Percentiles rank a stretch among this genome's conserved stretches.
These are phyloP conservation scores for Fusarium pseudonygamai DNA, from an alignment of 2,329 filamentous ascomycete species.

Conservation along the genomic window DNA sequence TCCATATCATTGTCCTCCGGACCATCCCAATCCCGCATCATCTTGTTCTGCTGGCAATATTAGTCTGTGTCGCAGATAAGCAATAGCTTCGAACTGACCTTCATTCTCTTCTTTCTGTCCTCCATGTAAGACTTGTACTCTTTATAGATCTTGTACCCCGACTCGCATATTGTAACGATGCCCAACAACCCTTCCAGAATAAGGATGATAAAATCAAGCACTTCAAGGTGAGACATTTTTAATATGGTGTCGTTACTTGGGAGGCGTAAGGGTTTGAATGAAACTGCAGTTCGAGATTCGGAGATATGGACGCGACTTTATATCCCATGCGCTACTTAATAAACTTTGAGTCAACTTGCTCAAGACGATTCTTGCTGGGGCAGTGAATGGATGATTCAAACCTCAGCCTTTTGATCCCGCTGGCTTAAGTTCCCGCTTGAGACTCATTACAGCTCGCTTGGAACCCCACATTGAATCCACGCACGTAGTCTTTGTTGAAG, in stretches of 20 bases:
- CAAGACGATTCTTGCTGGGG: fast-evolving
- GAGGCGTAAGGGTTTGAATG: not conserved
- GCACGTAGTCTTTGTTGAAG: not conserved
- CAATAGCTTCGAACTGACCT: not conserved
- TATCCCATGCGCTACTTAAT: not conserved
- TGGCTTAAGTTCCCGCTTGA: fast-evolving
- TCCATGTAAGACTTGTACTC: not conserved
- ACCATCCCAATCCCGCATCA: not conserved
- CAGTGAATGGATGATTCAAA: not conserved
- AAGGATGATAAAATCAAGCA: not conserved
- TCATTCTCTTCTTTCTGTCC: not conserved
- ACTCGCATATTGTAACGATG: not conserved
- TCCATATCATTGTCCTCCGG: not conserved
- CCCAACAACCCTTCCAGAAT: not conserved
- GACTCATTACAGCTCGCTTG: not conserved
- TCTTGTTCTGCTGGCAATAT: not conserved
- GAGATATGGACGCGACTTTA: not conserved
- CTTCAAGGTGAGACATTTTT: not conserved
- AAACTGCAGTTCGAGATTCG: fast-evolving
- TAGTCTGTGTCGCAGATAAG: not conserved
- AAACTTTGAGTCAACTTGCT: not conserved
- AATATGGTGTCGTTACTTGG: not conserved
- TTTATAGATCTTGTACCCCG: not conserved
- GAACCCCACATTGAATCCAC: not conserved
- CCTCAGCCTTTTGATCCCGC: fast-evolving